Evolutionary conservation across 2,329 filamentous ascomycete genomes (phyloP), one percentile per base, ranked within the genome.

Genomic region (Phoma sp.): DNA sequence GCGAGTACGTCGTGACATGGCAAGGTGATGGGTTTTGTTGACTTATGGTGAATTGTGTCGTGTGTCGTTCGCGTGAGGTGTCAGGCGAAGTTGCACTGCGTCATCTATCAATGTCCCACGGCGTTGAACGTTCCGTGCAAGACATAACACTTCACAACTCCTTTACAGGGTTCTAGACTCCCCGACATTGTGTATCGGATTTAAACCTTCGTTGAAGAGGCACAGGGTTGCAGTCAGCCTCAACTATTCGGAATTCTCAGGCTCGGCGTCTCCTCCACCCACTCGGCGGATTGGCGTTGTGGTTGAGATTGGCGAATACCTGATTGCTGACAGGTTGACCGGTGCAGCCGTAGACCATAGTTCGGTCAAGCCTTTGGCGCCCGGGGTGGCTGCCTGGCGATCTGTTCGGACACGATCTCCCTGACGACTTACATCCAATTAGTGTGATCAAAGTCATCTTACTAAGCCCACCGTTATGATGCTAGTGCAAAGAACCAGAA

Each of bases 1-100:
- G 50, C 26, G 21, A 53, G 50, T 33, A 38, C 26, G 11, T 39
- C 14, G 30, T 53, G 38, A 33, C 21, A 53, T 48, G 50, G 50
- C 32, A 48, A 48, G 21, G 32, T 28, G 30, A 33, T 42, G 17
- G 17, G 12, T 34, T 28, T 29, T 23, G 28, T 39, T 39, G 29
- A 17, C 2, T 29, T 18, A 5, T 30, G 32, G 37, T 26, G 18
- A 12, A 9, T 11, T 25, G 26, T 48, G 18, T 21, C 14, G 34
- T 15, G 14, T n/a, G 26, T 20, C 30, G 33, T 17, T 38, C 25
- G n/a, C 26, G n/a, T n/a, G n/a, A n/a, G n/a, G n/a, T n/a, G n/a
- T 43, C 47, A 34, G 33, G 50, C 38, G 38, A 53, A 32, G 32
- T 26, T 46, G 43, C 28, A 29, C 34, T 37, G 34, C 43, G 38